Percentiles rank a stretch among this genome's conserved stretches.
phyloP scores from a whole-genome alignment of 306 rosid species.

The Myrica gale region DNA sequence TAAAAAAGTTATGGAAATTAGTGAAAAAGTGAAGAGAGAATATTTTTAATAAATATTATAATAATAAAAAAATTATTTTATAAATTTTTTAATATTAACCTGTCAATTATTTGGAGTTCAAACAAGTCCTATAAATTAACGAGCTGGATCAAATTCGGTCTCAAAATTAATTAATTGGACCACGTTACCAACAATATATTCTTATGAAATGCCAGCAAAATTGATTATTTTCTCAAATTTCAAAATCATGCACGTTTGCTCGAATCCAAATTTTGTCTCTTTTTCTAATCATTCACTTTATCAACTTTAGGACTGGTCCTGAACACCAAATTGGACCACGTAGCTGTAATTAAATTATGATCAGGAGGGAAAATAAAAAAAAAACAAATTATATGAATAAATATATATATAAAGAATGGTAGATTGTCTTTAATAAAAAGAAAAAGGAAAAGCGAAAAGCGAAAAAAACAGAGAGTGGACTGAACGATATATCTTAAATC shows the following conservation, averaged over 20 bases:
- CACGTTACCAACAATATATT: conserved; percentile 12
- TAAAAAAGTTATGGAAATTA: no score
- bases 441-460: background rate
- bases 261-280: conserved; percentile 10
- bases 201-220: conserved; percentile 16
- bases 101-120: no score
- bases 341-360: background rate
- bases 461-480: background rate
- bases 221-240: background rate
- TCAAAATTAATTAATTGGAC: conserved; percentile 13
- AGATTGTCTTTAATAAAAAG: no score
- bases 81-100: no score
- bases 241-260: background rate
- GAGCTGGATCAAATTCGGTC: background rate
- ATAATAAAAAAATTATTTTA: no score
- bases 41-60: no score
- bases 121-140: no score
- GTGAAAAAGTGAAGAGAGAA: no score
- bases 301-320: background rate
- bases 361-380: no score
- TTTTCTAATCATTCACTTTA: background rate
- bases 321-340: background rate
- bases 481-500: background rate
- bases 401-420: background rate
- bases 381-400: no score